Evolutionary conservation across 306 rosid genomes (phyloP).

Genomic region (Oemleria cerasiformis): DNA sequence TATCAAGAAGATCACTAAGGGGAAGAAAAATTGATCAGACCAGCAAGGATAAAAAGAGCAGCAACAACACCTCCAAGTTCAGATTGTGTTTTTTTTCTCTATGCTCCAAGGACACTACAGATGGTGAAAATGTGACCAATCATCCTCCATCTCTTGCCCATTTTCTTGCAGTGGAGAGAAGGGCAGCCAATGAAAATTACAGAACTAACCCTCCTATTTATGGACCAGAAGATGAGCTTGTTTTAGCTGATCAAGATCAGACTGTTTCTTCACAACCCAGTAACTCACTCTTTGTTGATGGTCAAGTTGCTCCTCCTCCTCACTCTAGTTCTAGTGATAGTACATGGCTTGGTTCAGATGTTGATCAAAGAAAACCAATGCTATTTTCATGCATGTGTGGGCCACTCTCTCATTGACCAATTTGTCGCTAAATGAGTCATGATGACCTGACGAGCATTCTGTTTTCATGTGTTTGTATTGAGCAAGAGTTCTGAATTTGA

Average conservation of each 20-base stretch:
- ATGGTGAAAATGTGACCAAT: constrained; percentile 22
- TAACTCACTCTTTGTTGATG: constrained; percentile 48
- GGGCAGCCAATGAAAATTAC: constrained; percentile 34
- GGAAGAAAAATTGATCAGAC: constrained; percentile 41
- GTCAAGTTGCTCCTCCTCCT: constrained; percentile 48
- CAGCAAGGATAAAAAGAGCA: constrained; percentile 31
- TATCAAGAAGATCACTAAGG: constrained; percentile 59
- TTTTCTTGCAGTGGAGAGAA: constrained; percentile 53
- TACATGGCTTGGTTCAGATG: constrained; percentile 23
- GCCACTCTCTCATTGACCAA: constrained; percentile 7
- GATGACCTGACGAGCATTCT: not conserved
- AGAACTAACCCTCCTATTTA: constrained; percentile 18
- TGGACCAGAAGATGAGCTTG: constrained; percentile 46
- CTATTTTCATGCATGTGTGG: constrained; percentile 44
- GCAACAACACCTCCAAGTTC: constrained; percentile 22
- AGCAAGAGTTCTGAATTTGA: constrained; percentile 5
- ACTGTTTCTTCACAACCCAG: constrained; percentile 23
- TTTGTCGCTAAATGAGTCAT: no score
- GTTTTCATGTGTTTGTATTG: not conserved
- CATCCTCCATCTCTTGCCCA: constrained; percentile 44
- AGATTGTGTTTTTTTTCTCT: constrained; percentile 39
- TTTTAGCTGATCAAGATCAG: constrained; percentile 22
- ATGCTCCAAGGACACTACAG: constrained; percentile 38
- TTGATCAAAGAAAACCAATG: constrained; percentile 22
- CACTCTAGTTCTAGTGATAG: not conserved